Evolutionary conservation across 306 rosid species (phyloP), one percentile per base, ranked within the genome.

Genomic region (Cyclanthera cordifolia): DNA sequence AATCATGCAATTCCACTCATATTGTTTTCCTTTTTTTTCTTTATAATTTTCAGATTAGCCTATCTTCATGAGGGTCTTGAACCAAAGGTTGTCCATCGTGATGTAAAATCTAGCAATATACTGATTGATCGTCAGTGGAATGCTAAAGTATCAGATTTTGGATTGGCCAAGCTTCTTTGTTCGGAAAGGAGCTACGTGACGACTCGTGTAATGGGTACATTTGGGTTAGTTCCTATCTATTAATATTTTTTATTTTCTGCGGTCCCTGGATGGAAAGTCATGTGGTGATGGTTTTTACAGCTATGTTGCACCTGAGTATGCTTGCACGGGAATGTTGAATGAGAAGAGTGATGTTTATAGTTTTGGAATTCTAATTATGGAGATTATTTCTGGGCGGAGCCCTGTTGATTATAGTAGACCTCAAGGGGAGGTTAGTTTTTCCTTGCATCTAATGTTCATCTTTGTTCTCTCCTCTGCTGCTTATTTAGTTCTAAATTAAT

Each of bases 11-110:
- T 8, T 23, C 25, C 24, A 15, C 15, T 66, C 14, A 66, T 65
- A 53, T 23, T 43, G 21, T 24, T 46, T 1, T 24, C n/a, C n/a
- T 8, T 10, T 5, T 53, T 45, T 5, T 65, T 17, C 10, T n/a
- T 12, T 7, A 54, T 46, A 14, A 46, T 25, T 6, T 78, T 27
- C 83, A 94, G 99, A 55, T 73, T 94, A 85, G 97, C 99, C 52
- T 94, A 94, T 84, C 99, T 94, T 82, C 99, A 94, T 5, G 99
- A 94, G 77, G 99, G 99, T 75, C 99, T 94, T 74, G 99, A 94
- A 78, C 99, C 99, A 1, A 94, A 90, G 83, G 99, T 94, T 73
- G 96, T 94, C 27, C 99, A 94, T 72, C 91, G 99, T 59, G 99
- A 94, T 27, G 97, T 94, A 60, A 94, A 94, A 73, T 86, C 97